Evolutionary conservation across 495 filamentous ascomycete species (phyloP), one percentile per base, ranked within the genome.

Genomic region (Hypomontagnella monticulosa): DNA sequence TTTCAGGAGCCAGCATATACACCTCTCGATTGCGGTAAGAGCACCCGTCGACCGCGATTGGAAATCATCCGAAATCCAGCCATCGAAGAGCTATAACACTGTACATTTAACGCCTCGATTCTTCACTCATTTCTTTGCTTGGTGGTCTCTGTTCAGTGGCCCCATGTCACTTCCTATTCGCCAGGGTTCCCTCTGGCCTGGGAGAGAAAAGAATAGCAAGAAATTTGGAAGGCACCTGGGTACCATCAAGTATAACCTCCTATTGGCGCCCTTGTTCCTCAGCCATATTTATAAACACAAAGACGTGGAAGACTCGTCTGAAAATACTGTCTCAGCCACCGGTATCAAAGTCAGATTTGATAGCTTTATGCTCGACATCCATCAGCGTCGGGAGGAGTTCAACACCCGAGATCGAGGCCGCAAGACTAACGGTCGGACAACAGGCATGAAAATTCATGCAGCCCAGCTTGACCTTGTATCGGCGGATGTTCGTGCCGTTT

Each of bases 221-320:
- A 99, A 99, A 74, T 98, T 99, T 75, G 94, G 93, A 27, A 88
- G 96, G 46, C 95, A 99, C 78, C 80, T 99, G 54, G 94, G 93
- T 6, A 98, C 96, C 8, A 92, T 99, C 79, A 98, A 99, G 79
- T 98, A 99, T 77, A 97, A 93, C 65, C 76, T 99, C 38, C 85
- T 97, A 5, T 81, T 99, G 11, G 95, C 96, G 1, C 95, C 95
- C 0, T 80, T 99, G 4, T 99, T 95, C 71, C 86, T 98, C 47
- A 93, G 93, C 57, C 95, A 99, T 60, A 91, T 99, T 37, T 99
- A 99, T 80, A 98, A 97, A 76, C 96, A 99, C 78, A 97, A 97
- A 69, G 96, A 98, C 70, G 88, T 85, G 3, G 93, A 97, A 73
- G 93, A 97, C 48, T 90, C 89, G 71, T 82, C 84, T 1, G 89